These are phyloP conservation scores for Penicillium cinerascens DNA, from an alignment of 495 filamentous ascomycete genomes.

Conservation along the genomic window DNA sequence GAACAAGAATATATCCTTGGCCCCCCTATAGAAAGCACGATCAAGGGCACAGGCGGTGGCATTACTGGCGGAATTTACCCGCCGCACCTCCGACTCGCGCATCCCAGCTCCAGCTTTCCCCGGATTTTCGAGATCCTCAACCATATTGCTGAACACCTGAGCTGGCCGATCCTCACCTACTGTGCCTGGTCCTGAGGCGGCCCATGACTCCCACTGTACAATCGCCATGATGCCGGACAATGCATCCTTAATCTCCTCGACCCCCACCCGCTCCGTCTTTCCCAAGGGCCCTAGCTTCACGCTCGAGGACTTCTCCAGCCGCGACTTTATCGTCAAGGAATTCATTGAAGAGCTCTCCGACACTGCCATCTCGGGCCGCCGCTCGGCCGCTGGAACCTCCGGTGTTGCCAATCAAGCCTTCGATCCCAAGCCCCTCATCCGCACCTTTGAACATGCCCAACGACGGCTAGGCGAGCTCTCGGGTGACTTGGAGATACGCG, in stretches of 20 bases:
- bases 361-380: conserved; percentile 71
- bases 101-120: conserved; percentile 25
- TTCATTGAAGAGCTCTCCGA: conserved; percentile 94
- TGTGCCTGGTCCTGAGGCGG: conserved; percentile 2
- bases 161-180: background rate
- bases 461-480: conserved; percentile 74
- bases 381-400: conserved; percentile 48
- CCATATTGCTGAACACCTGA: background rate
- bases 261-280: conserved; percentile 60
- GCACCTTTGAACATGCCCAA: conserved; percentile 88
- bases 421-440: conserved; percentile 95
- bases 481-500: conserved; percentile 76
- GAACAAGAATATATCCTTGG: too few relatives aligned
- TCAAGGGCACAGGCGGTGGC: background rate
- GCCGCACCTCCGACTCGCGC: conserved; percentile 4
- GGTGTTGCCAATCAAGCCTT: conserved; percentile 69
- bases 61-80: conserved; percentile 1
- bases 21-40: too few relatives aligned
- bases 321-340: conserved; percentile 95
- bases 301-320: conserved; percentile 78
- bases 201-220: conserved; percentile 14
- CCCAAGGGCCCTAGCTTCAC: conserved; percentile 76
- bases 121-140: conserved; percentile 16
- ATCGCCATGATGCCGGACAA: conserved; percentile 37
- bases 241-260: conserved; percentile 36